A percentile compares a stretch with the other conserved stretches of the same genome.
phyloP scores from a whole-genome alignment of 768 basidiomycete genomes.

The Pleurotus djamor region DNA sequence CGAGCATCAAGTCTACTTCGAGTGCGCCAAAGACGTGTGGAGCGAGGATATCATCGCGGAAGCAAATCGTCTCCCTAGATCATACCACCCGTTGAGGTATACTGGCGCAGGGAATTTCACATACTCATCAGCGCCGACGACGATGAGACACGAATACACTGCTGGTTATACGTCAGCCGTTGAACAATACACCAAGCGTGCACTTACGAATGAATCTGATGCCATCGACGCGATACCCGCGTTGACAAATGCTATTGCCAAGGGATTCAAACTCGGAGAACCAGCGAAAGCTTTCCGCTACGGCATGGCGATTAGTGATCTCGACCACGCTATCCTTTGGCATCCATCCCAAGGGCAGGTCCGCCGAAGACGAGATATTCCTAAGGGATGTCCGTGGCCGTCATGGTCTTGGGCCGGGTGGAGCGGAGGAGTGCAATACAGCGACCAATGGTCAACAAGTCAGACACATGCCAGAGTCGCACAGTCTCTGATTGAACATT shows the following conservation, averaged over 20 bases:
- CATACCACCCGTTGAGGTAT: neutral
- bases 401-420: constrained; percentile 3
- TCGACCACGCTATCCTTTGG: neutral
- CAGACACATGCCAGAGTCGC: neutral
- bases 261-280: neutral
- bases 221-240: neutral
- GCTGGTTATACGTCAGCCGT: neutral
- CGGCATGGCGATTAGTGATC: neutral
- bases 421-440: neutral
- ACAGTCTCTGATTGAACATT: neutral
- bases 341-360: neutral
- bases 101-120: neutral
- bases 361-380: neutral
- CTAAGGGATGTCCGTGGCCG: neutral
- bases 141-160: neutral
- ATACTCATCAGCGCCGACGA: neutral
- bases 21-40: neutral
- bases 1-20: neutral
- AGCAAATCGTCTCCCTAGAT: neutral
- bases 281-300: neutral
- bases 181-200: neutral
- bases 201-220: neutral
- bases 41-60: neutral
- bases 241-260: neutral
- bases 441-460: neutral